Evolutionary conservation across 2,329 filamentous ascomycete species (phyloP).

Genomic region (Purpureocillium takamizusanense): DNA sequence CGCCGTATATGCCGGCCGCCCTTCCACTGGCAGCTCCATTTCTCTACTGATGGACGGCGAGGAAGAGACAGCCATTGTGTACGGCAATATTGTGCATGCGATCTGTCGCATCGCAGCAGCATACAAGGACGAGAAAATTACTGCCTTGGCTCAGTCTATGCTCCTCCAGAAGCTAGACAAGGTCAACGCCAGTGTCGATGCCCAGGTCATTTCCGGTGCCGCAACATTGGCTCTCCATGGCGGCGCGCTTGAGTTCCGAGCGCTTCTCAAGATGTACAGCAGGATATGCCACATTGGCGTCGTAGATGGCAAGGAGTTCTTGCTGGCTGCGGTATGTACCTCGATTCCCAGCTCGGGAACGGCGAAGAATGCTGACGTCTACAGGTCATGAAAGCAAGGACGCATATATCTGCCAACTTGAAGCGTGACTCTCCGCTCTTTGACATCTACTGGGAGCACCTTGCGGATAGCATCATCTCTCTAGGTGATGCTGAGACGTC

Average conservation of each 20-base stretch:
- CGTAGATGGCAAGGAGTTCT: conserved; percentile 54
- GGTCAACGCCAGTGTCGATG: conserved; percentile 70
- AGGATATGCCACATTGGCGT: conserved; percentile 67
- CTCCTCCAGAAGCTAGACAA: conserved; percentile 91
- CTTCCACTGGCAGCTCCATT: conserved; percentile 65
- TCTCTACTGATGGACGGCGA: conserved; percentile 68
- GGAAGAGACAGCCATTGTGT: conserved; percentile 68
- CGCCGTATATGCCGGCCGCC: conserved; percentile 42
- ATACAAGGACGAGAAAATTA: conserved; percentile 84
- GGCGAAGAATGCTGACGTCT: neutral
- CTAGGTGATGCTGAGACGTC: conserved; percentile 78
- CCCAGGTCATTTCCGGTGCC: conserved; percentile 75
- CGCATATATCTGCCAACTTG: conserved; percentile 64
- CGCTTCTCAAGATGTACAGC: conserved; percentile 75
- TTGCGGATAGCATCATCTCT: conserved; percentile 81
- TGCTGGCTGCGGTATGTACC: conserved; percentile 56
- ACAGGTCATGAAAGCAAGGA: conserved; percentile 68
- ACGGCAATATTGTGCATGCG: conserved; percentile 86
- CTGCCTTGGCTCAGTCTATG: conserved; percentile 87
- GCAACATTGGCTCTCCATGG: conserved; percentile 70
- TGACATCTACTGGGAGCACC: conserved; percentile 71
- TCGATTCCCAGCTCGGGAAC: no score
- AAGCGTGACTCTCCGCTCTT: conserved; percentile 65
- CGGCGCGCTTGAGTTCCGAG: conserved; percentile 73
- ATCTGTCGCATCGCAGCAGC: conserved; percentile 82